A percentile compares a stretch with the other conserved stretches of the same genome.
These are phyloP conservation scores for Carex myosuroides DNA, from an alignment of 176 grass and related monocot species.

Conservation along the genomic window DNA sequence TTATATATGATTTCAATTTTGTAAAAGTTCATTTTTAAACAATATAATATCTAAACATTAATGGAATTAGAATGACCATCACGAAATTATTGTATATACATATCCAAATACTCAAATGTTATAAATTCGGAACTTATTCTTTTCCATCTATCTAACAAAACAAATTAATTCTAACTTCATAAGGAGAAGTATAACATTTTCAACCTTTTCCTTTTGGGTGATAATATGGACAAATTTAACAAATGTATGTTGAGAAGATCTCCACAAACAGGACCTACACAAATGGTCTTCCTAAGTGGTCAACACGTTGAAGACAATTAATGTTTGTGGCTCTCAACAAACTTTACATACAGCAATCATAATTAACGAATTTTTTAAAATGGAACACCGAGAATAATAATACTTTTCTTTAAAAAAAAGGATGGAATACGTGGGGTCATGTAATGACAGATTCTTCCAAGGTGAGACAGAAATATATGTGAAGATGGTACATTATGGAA, in stretches of 20 bases:
- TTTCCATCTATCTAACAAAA: neutral
- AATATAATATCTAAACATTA: too few species aligned
- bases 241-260: neutral
- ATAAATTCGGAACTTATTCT: neutral
- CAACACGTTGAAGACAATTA: neutral
- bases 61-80: too few species aligned
- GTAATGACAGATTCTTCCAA: neutral
- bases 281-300: neutral
- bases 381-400: neutral
- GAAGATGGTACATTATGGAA: neutral
- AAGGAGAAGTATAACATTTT: neutral
- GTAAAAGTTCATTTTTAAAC: too few species aligned
- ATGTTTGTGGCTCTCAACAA: conserved; percentile 16
- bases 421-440: neutral
- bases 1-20: too few species aligned
- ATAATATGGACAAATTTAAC: neutral
- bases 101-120: neutral
- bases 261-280: neutral
- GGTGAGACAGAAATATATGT: neutral
- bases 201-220: neutral
- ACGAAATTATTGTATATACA: neutral
- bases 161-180: neutral
- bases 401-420: neutral
- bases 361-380: neutral
- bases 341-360: neutral